Evolutionary conservation across 169 alveolate genomes (phyloP), one percentile per base, ranked within the genome.

Genomic region (Eimeria nieschulzi): DNA sequence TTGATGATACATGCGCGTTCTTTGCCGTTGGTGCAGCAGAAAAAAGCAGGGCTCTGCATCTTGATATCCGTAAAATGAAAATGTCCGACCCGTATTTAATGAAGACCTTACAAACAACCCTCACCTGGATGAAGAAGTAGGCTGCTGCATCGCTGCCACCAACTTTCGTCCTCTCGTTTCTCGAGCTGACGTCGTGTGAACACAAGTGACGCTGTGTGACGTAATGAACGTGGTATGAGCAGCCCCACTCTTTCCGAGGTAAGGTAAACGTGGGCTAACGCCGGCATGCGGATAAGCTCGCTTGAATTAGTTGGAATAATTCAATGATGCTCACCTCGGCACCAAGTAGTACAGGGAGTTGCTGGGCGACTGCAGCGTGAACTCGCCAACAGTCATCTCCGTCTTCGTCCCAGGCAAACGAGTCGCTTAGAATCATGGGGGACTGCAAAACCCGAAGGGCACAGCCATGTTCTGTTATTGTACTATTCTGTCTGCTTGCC

Each of bases 291-390:
- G 46, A 33, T 33, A 33, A 33, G 46, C 46, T 3, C 3, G 46
- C 46, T 33, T 33, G 6, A 33, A 3, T 33, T 33, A 33, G 46
- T 33, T 33, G 46, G 46, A 33, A 33, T 33, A 33, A 33, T 33
- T 33, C 26, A 63, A 64, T 21, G 64, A 6, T 1, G 39, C 78
- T 63, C 72, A 82, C 90, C 90, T 33, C 51, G 26, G 90, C 71
- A 13, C 76, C 19, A 12, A 82, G 61, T n/a, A 82, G 17, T 78
- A 82, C 66, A 19, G 90, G 90, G 59, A 82, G 76, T 63, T 82
- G 90, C 63, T 82, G 90, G n/a, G 90, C 90, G 55, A 82, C 23
- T 6, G 90, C 90, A 54, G 90, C 90, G 39, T 82, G 90, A 63
- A 82, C 23, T 23, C 90, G 64, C 90, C 90, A 82, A n/a, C 90